phyloP scores from a whole-genome alignment of 331 rosid genomes.

The Quercus lobata region DNA sequence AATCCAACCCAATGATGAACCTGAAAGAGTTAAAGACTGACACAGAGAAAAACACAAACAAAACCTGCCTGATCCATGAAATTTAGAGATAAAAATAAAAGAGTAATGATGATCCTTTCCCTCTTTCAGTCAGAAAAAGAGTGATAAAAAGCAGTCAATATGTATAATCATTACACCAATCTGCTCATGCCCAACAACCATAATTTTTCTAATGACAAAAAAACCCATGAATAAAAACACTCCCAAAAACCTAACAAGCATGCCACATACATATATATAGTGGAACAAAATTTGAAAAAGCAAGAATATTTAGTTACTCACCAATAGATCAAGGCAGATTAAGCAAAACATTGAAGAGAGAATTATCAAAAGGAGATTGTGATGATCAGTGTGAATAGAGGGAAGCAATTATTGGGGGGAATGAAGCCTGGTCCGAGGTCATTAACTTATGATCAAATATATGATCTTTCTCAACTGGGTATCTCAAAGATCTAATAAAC shows the following conservation, averaged over 20 bases:
- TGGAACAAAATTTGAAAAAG: not conserved
- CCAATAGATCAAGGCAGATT: not conserved
- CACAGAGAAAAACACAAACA: constrained; percentile 5
- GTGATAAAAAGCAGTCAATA: constrained; percentile 19
- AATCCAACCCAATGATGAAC: constrained; percentile 25
- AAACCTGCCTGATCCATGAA: constrained; percentile 19
- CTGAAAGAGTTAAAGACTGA: constrained; percentile 23
- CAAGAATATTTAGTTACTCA: not conserved
- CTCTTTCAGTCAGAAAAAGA: constrained; percentile 20
- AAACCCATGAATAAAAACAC: not conserved
- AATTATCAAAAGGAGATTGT: not conserved
- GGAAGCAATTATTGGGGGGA: constrained; percentile 93
- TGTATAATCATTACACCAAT: constrained; percentile 44
- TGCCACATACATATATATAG: not conserved
- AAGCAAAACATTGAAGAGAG: too few species aligned
- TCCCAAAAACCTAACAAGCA: not conserved
- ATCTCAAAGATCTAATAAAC: not conserved
- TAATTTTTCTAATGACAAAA: constrained; percentile 5
- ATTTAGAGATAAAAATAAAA: constrained; percentile 27
- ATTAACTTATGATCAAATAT: not conserved
- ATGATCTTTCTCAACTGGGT: not conserved
- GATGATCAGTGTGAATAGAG: constrained; percentile 19
- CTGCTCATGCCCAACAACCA: constrained; percentile 24
- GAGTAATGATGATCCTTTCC: constrained; percentile 30
- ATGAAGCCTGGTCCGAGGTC: constrained; percentile 99